Base-by-base conservation (phyloP, 192 early-diverging fungal genomes). In the Coemansia sp. region DNA sequence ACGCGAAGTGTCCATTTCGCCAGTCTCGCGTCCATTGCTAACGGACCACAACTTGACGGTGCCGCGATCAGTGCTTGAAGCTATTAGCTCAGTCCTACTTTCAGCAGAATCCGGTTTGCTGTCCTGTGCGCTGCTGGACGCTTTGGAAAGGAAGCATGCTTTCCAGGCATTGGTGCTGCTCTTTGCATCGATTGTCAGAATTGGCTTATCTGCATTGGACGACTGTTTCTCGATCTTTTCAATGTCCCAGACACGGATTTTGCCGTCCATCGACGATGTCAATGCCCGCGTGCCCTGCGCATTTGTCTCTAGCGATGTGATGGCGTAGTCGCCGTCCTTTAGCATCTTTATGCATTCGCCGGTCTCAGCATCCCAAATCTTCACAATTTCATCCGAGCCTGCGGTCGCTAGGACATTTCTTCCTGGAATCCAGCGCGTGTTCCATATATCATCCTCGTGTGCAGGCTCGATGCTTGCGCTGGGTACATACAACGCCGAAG, bases 181-280 rank as follows among this genome's bases (percentile, higher is more conserved):
- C 14, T 54, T 66, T 0, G 75, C 66, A 31, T 79, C 70, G 14
- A 79, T 69, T 14, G 55, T 45, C 59, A 69, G 34, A 6, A 52
- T 29, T 11, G 75, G 75, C 28, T 41, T 54, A 14, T 50, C 19
- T 47, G 27, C 13, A 15, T 27, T 55, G 19, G 19, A 22, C 9
- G 23, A 25, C 31, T 10, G 40, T 11, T 20, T 29, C 28, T 55
- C 56, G 15, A 23, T 14, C 11, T 36, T 27, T 42, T 41, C 50
- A 14, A 80, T 60, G 50, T 70, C 47, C 78, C 78, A 80, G 47
- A 80, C 47, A 2, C 72, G 72, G 50, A 80, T 48, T 31, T 64
- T 74, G 61, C 70, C 69, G 68, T 80, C 78, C 78, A 80, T 80
- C 6, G 71, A 75, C 25, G 78, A 67, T n/a, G 78, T 74, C 61